Percentiles rank a stretch among this genome's conserved stretches.
These are phyloP conservation scores for Pelargonium nanum DNA, from an alignment of 345 rosid species.

Conservation along the genomic window DNA sequence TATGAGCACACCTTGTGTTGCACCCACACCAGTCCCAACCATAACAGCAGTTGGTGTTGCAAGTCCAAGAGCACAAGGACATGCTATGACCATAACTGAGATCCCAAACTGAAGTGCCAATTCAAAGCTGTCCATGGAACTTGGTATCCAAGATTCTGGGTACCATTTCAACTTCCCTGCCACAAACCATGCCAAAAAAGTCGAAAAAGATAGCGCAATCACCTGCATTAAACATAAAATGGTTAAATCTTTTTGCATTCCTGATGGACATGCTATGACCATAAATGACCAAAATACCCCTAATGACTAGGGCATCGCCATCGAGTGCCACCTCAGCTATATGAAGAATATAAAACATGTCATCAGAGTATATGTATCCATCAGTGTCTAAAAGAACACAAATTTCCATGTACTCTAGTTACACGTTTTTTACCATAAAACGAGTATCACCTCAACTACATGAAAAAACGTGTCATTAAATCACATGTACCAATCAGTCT, in stretches of 20 bases:
- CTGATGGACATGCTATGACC: too few relatives aligned
- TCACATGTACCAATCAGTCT: too few relatives aligned
- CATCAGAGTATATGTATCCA: too few relatives aligned
- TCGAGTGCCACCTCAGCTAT: too few relatives aligned
- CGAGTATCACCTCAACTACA: too few relatives aligned
- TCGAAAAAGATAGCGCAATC: constrained; percentile 46
- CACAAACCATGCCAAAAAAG: constrained; percentile 76
- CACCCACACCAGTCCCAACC: constrained; percentile 98
- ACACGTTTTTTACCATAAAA: too few relatives aligned
- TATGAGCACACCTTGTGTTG: constrained; percentile 77
- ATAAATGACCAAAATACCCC: too few relatives aligned
- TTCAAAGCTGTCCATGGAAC: constrained; percentile 77
- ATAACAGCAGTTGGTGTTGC: constrained; percentile 95
- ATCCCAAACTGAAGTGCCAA: constrained; percentile 85
- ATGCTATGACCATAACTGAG: constrained; percentile 94
- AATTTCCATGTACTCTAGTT: too few relatives aligned
- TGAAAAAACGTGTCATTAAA: too few relatives aligned
- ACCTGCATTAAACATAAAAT: constrained; percentile 33
- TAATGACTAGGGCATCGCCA: too few relatives aligned
- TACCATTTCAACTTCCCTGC: constrained; percentile 61
- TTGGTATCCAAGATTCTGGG: constrained; percentile 76
- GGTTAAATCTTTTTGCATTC: constrained; percentile 1
- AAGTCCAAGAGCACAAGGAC: constrained; percentile 86
- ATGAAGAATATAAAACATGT: too few relatives aligned
- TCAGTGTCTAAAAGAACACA: too few relatives aligned